These are phyloP conservation scores for Cladosporium austrohemisphaericum DNA, from an alignment of 2,329 filamentous ascomycete species.

Conservation along the genomic window DNA sequence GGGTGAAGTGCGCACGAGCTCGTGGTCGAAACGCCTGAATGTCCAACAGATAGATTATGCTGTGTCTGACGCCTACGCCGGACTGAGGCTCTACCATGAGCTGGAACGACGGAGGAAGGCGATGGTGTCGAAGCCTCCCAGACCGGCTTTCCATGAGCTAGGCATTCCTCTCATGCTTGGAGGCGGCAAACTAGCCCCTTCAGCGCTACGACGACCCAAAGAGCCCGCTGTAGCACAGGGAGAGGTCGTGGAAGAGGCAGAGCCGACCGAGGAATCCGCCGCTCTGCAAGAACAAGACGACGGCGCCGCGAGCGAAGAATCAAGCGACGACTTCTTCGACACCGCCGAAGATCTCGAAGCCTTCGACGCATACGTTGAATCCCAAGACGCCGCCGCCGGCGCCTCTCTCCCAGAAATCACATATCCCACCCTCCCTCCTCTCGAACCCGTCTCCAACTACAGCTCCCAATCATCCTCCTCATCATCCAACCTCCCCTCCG, in stretches of 20 bases:
- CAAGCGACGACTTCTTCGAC: constrained; percentile 35
- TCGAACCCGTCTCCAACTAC: background rate
- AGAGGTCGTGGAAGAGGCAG: constrained; percentile 21
- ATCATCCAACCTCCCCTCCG: background rate
- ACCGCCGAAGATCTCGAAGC: constrained; percentile 26
- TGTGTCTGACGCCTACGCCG: constrained; percentile 79
- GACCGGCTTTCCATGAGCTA: constrained; percentile 65
- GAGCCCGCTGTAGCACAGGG: constrained; percentile 16
- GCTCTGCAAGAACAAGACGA: constrained; percentile 22
- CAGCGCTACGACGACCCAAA: constrained; percentile 9
- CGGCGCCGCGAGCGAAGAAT: constrained; percentile 15
- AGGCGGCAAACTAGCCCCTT: constrained; percentile 33
- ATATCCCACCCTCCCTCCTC: constrained; percentile 16
- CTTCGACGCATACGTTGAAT: constrained; percentile 10
- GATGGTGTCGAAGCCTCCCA: constrained; percentile 66
- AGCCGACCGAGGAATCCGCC: background rate
- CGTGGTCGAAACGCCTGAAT: constrained; percentile 66
- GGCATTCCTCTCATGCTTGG: constrained; percentile 59
- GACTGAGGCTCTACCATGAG: constrained; percentile 66
- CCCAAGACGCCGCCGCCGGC: constrained; percentile 15
- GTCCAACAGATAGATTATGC: constrained; percentile 68
- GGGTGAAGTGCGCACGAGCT: constrained; percentile 66
- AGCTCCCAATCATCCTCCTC: too few relatives aligned
- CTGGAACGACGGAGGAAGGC: constrained; percentile 65
- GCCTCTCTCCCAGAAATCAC: constrained; percentile 7